phyloP scores from a whole-genome alignment of 768 basidiomycete species.

The Boletellus ananas region DNA sequence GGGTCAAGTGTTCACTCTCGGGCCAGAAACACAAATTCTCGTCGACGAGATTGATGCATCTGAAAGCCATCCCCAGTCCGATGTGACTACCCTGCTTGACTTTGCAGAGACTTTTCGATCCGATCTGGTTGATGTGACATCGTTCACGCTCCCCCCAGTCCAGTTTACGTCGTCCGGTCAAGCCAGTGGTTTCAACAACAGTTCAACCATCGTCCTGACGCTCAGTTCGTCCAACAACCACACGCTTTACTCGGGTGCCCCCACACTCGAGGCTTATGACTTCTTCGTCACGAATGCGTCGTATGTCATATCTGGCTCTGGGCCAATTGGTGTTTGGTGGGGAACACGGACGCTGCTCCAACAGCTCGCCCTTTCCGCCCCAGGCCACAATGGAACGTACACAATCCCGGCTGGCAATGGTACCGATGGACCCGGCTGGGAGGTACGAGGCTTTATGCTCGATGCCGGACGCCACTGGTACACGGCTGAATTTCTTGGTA shows the following conservation, averaged over 20 bases:
- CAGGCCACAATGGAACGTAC: conserved; percentile 6
- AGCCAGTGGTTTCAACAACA: not conserved
- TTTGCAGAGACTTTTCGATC: conserved; percentile 37
- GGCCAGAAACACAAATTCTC: conserved; percentile 30
- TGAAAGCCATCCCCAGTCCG: conserved; percentile 1
- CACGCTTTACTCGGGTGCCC: conserved; percentile 34
- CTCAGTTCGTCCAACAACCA: conserved; percentile 25
- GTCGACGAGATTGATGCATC: conserved; percentile 32
- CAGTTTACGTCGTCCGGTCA: conserved; percentile 14
- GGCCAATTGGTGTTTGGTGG: conserved; percentile 40
- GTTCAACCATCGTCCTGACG: conserved; percentile 31
- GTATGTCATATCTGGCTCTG: conserved; percentile 33
- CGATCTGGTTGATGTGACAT: conserved; percentile 32
- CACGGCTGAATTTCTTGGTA: conserved; percentile 36
- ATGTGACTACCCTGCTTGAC: conserved; percentile 31
- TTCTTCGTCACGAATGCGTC: conserved; percentile 29
- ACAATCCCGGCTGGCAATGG: conserved; percentile 33
- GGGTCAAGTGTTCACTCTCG: conserved; percentile 28
- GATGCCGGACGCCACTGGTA: conserved; percentile 47
- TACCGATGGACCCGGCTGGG: conserved; percentile 42
- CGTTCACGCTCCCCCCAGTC: conserved; percentile 24
- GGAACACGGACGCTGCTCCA: conserved; percentile 43
- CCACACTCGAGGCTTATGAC: conserved; percentile 40
- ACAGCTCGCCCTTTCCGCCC: conserved; percentile 30
- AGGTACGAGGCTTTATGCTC: conserved; percentile 43